phyloP scores from a whole-genome alignment of 768 basidiomycete genomes.

The Porphyrellus cyaneotinctus region DNA sequence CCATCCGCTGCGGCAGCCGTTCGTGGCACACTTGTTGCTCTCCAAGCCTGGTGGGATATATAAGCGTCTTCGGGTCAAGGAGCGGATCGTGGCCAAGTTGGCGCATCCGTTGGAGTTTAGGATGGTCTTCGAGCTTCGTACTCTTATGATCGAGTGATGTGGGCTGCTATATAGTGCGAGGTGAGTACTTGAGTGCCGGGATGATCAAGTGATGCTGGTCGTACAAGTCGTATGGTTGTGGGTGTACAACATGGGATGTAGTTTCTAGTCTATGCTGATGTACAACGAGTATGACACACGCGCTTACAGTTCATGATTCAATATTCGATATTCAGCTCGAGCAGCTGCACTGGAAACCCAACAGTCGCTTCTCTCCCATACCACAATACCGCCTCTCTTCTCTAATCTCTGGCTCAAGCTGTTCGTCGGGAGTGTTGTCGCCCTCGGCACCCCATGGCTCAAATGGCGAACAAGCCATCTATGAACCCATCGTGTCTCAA shows the following conservation, averaged over 20 bases:
- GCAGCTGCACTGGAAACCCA: slow-evolving; percentile 93
- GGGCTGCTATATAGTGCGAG: no score
- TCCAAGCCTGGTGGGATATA: slow-evolving; percentile 16
- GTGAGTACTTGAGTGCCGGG: no score
- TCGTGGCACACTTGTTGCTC: slow-evolving; percentile 18
- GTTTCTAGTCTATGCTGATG: neutral
- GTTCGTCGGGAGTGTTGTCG: slow-evolving; percentile 38
- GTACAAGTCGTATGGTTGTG: no score
- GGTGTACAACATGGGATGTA: neutral
- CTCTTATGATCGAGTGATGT: slow-evolving; percentile 12
- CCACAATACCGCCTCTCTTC: slow-evolving; percentile 78
- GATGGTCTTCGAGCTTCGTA: slow-evolving; percentile 15
- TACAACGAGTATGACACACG: no score
- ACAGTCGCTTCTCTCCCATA: slow-evolving; percentile 66
- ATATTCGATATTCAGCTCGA: no score
- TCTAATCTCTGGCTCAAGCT: slow-evolving; percentile 42
- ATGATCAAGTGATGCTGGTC: no score
- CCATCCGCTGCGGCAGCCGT: slow-evolving; percentile 19
- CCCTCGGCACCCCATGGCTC: slow-evolving; percentile 83
- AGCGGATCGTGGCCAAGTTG: slow-evolving; percentile 22
- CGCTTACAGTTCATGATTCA: no score
- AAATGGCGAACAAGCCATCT: slow-evolving; percentile 89
- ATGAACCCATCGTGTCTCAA: neutral
- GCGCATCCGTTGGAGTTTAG: slow-evolving; percentile 11
- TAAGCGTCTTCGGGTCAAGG: slow-evolving; percentile 14